Evolutionary conservation across 2,329 filamentous ascomycete species (phyloP).

Genomic region (Curvularia sp.): DNA sequence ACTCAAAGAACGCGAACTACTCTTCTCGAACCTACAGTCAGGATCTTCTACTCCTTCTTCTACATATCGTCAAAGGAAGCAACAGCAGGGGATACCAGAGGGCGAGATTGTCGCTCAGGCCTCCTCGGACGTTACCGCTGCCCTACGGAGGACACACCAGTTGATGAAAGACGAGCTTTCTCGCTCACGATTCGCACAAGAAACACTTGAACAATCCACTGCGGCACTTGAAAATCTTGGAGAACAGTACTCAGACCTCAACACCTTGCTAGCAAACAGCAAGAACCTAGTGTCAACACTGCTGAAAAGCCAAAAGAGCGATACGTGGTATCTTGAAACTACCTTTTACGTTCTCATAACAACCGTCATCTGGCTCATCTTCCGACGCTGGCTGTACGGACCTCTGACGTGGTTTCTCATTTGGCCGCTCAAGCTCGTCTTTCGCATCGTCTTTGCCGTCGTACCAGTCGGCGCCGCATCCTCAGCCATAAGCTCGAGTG

Average conservation of each 20-base stretch:
- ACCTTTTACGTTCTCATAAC: constrained; percentile 80
- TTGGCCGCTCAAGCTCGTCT: constrained; percentile 75
- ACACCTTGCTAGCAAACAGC: constrained; percentile 76
- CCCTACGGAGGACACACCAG: constrained; percentile 83
- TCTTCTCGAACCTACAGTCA: constrained; percentile 71
- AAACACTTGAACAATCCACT: constrained; percentile 84
- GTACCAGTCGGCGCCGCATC: constrained; percentile 59
- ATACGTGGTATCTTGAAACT: constrained; percentile 97
- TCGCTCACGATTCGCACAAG: constrained; percentile 86
- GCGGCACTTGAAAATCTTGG: constrained; percentile 80
- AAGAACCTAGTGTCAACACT: constrained; percentile 78
- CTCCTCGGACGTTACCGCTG: constrained; percentile 81
- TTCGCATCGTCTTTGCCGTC: constrained; percentile 65
- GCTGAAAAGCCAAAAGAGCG: constrained; percentile 87
- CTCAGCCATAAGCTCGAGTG: constrained; percentile 29
- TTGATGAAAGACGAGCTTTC: constrained; percentile 85
- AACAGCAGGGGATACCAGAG: constrained; percentile 65
- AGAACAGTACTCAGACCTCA: constrained; percentile 81
- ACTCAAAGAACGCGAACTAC: constrained; percentile 75
- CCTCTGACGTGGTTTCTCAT: constrained; percentile 89
- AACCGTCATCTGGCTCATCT: constrained; percentile 85
- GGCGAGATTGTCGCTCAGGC: constrained; percentile 77
- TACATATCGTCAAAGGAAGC: constrained; percentile 47
- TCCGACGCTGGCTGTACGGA: constrained; percentile 84
- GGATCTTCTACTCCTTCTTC: constrained; percentile 46